Evolutionary conservation across 2,329 filamentous ascomycete genomes (phyloP), one percentile per base, ranked within the genome.

Genomic region (Monosporascus sp.): DNA sequence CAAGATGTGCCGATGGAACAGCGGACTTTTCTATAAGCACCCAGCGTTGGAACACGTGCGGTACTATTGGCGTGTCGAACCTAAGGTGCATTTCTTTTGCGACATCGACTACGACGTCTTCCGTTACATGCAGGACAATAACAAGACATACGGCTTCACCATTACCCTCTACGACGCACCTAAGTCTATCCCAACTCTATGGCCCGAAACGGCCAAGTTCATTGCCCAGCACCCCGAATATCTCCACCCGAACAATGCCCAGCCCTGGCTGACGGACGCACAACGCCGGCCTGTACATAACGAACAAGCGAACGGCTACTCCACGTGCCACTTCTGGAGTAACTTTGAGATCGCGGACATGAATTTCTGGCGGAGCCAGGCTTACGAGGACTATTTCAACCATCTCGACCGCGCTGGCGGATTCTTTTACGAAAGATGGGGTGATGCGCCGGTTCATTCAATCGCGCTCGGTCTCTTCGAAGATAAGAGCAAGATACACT

Each of bases 1-100:
- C 72, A 89, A 97, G 69, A 99, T 99, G 94, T 99, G 94, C 69
- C 86, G 94, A 52, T 99, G 94, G 94, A 99, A 99, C 75, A 95
- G 89, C 66, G 94, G 94, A 66, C 80, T 97, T 72, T 99, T 99
- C 79, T 97, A 96, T 78, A 91, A 94, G 68, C 94, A 99, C 71
- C 90, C 91, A 0, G 92, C 91, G 0, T 82, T 99, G 52, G 78
- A 84, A 59, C 73, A 94, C 63, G 84, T 82, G 58, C 89, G 90
- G 61, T 99, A 90, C 78, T 99, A 99, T 79, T 99, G 94, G 94
- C 89, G 94, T 54, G 94, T 99, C 47, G 94, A 99, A 70, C 94
- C 94, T 50, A 96, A 97, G 60, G 94, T 99, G 44, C 91, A 97
- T 73, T 99, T 97, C 80, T 99, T 97, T 81, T 99, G 94, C 78